phyloP scores from a whole-genome alignment of 169 alveolate species.

The Cyclospora cayetanensis region DNA sequence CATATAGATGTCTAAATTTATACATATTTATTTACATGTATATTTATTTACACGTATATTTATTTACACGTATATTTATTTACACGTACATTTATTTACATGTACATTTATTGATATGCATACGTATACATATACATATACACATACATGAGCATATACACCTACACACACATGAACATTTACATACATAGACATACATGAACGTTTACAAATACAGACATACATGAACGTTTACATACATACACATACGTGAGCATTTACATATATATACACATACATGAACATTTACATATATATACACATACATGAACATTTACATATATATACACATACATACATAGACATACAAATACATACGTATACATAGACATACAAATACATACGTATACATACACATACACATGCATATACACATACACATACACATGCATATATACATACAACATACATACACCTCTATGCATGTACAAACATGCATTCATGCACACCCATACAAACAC shows the following conservation, averaged over 20 bases:
- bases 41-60: neutral
- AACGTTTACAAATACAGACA: neutral
- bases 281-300: no score
- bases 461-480: no score
- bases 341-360: no score
- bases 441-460: no score
- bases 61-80: neutral
- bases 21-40: neutral
- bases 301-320: no score
- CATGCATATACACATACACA: neutral
- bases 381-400: neutral
- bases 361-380: no score
- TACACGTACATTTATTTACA: neutral
- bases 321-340: no score
- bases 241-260: neutral
- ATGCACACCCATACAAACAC: no score
- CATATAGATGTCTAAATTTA: neutral
- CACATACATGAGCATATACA: neutral
- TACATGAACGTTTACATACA: neutral
- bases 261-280: neutral
- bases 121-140: neutral
- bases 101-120: neutral
- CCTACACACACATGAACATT: neutral
- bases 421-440: no score
- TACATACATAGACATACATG: neutral